Percentiles rank a stretch among this genome's conserved stretches.
Evolutionary conservation across 768 basidiomycete species (phyloP).

Genomic region (Polyporus arcularius): DNA sequence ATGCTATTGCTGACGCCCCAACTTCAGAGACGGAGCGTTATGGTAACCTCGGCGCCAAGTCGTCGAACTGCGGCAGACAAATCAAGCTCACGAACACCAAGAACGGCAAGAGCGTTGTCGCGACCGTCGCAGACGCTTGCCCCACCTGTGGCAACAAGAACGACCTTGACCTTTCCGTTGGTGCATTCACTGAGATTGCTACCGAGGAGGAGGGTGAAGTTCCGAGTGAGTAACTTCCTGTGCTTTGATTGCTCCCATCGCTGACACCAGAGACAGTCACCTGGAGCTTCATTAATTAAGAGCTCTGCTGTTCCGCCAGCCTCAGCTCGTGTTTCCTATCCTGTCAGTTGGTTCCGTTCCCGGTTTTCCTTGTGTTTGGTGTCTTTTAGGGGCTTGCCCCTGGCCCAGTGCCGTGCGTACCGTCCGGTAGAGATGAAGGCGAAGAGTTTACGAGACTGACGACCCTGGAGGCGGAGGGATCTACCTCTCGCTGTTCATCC

Average conservation of each 20-base stretch:
- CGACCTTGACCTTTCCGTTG: constrained; percentile 75
- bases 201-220: constrained; percentile 51
- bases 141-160: constrained; percentile 68
- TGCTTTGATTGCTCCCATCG: not conserved
- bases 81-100: constrained; percentile 65
- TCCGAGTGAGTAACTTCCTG: constrained; percentile 45
- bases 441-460: constrained; percentile 37
- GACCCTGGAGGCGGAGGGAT: constrained; percentile 45
- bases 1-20: too few relatives aligned
- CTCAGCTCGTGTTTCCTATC: not conserved
- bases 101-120: constrained; percentile 60
- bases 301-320: not conserved
- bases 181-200: constrained; percentile 65
- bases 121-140: constrained; percentile 64
- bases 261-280: constrained; percentile 24
- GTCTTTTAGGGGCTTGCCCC: constrained; percentile 2
- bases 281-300: constrained; percentile 27
- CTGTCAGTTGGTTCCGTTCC: not conserved
- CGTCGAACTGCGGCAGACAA: constrained; percentile 63
- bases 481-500: constrained; percentile 24
- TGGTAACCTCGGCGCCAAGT: constrained; percentile 46
- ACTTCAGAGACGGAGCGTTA: constrained; percentile 48
- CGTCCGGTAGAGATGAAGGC: constrained; percentile 23
- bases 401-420: constrained; percentile 18
- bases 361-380: not conserved